These are phyloP conservation scores for Hyphopichia khmerensis DNA, from an alignment of 1,139 yeast species.

Conservation along the genomic window DNA sequence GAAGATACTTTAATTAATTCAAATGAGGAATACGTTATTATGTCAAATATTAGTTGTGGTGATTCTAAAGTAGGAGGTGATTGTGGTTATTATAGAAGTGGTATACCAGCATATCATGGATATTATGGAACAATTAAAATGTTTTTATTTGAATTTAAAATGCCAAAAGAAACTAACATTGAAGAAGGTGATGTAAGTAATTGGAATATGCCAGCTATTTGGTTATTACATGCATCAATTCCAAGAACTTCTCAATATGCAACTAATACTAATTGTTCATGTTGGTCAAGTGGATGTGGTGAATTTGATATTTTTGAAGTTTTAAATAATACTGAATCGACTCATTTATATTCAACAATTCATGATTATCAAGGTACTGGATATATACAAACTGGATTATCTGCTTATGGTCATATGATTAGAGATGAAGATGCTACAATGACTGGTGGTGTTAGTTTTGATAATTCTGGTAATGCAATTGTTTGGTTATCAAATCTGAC, in stretches of 20 bases:
- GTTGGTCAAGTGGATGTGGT: constrained; percentile 98
- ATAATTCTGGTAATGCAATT: constrained; percentile 55
- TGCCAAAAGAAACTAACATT: constrained; percentile 68
- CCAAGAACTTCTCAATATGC: constrained; percentile 89
- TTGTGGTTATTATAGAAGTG: constrained; percentile 87
- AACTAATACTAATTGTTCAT: constrained; percentile 70
- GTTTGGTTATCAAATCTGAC: constrained; percentile 62
- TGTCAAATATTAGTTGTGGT: constrained; percentile 66
- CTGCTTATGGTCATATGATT: constrained; percentile 53
- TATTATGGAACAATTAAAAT: constrained; percentile 77
- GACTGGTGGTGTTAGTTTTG: constrained; percentile 73
- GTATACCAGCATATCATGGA: constrained; percentile 91
- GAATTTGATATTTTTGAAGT: constrained; percentile 89
- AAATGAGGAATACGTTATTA: constrained; percentile 74
- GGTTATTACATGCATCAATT: constrained; percentile 91
- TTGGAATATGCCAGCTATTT: constrained; percentile 92
- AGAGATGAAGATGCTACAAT: constrained; percentile 51
- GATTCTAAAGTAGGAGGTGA: constrained; percentile 46
- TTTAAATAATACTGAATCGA: constrained; percentile 47
- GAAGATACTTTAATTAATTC: constrained; percentile 63
- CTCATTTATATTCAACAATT: constrained; percentile 60
- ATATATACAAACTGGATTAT: constrained; percentile 58
- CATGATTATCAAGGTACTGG: constrained; percentile 75
- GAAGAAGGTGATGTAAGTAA: constrained; percentile 43
- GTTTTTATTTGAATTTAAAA: constrained; percentile 84